Evolutionary conservation across 2,329 filamentous ascomycete species (phyloP).

Genomic region (Penicillium decumbens): DNA sequence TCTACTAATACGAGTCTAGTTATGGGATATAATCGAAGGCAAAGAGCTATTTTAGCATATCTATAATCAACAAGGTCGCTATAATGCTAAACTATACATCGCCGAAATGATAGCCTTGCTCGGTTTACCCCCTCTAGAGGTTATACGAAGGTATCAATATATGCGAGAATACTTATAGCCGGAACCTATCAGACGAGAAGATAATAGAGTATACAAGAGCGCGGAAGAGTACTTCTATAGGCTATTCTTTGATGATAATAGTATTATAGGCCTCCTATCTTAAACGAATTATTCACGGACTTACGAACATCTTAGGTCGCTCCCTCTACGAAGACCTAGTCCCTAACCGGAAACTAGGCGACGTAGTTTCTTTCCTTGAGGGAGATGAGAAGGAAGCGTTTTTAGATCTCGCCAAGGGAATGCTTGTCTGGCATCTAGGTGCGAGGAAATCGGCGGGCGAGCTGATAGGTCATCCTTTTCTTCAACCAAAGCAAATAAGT

Average conservation of each 20-base stretch:
- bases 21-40: constrained; percentile 39
- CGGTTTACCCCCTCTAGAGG: constrained; percentile 35
- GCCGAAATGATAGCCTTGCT: constrained; percentile 44
- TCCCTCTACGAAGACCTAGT: constrained; percentile 35
- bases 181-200: constrained; percentile 27
- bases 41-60: constrained; percentile 38
- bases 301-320: constrained; percentile 27
- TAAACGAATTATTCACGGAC: constrained; percentile 14
- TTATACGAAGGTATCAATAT: constrained; percentile 34
- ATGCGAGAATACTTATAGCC: constrained; percentile 32
- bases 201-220: constrained; percentile 29
- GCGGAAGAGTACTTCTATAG: constrained; percentile 35
- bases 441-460: constrained; percentile 28
- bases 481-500: constrained; percentile 24
- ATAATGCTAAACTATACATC: constrained; percentile 38
- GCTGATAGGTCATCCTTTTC: constrained; percentile 28
- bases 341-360: constrained; percentile 28
- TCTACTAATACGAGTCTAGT: constrained; percentile 25
- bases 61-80: constrained; percentile 32
- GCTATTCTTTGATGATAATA: constrained; percentile 35
- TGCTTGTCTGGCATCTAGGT: constrained; percentile 32
- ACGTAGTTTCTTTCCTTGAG: constrained; percentile 27
- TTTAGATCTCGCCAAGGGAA: constrained; percentile 28
- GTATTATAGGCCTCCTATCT: constrained; percentile 21
- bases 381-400: constrained; percentile 30